Base-by-base conservation (phyloP, 2,329 filamentous ascomycete species). In the Alternaria atra region DNA sequence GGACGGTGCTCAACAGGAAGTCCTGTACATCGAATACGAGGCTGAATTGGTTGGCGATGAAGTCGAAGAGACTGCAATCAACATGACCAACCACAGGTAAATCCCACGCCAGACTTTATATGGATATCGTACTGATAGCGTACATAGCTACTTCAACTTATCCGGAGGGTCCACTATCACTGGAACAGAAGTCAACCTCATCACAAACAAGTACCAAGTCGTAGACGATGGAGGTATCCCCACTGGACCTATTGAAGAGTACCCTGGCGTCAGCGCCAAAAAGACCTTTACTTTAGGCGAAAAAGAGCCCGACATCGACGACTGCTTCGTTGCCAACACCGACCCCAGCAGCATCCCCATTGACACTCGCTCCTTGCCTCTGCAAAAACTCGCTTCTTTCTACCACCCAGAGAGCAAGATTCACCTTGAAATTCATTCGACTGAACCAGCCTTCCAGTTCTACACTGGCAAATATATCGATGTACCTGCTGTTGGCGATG, bases 391-490 rank as follows among this genome's bases (percentile, higher is more conserved):
- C 46, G 87, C 92, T 46, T 83, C 86, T 25, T 91, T 95, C 60
- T 86, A 86, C 78, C 92, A 97, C 78, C 87, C 92, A 6, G 84
- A 83, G 51, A 90, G 89, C 29, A 87, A 88, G 64, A 85, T 97
- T 67, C 90, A 96, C 76, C 87, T 98, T 51, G 92, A 97, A 79
- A 90, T 97, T 6, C 84, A 89, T 73, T 95, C 92, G 82, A 98
- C 94, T 0, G 94, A 98, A 83, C 95, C 95, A 0, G 92, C 93
- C 0, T 98, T 97, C 84, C 94, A 98, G 79, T 97, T 97, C 82
- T 98, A 98, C 81, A 96, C 93, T 0, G 95, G 94, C 66, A 90
- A 91, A 74, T 90, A 89, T 74, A 93, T 96, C 67, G 83, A 95
- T 70, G 90, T 97, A 12, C 90, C 91, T 0, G 90, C 79, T 60